Evolutionary conservation across 2,329 filamentous ascomycete genomes (phyloP).

Genomic region (Alternaria panax): DNA sequence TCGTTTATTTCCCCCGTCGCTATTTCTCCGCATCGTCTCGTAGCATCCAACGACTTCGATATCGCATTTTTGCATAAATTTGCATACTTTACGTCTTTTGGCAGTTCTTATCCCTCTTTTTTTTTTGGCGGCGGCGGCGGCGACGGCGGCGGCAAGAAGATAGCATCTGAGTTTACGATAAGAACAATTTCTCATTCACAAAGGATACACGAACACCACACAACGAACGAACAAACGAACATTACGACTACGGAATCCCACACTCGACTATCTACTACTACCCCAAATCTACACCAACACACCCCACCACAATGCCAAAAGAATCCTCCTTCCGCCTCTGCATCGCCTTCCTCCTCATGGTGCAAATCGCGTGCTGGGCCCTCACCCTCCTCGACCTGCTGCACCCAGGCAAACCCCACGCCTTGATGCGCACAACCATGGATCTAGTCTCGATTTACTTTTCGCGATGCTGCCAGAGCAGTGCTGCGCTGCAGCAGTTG

Average conservation of each 20-base stretch:
- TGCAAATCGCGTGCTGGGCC: conserved; percentile 43
- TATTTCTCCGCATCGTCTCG: neutral
- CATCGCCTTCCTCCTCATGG: conserved; percentile 40
- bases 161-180: neutral
- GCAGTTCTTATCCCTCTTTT: neutral
- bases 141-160: neutral
- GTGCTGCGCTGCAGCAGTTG: conserved; percentile 18
- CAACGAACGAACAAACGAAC: neutral
- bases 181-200: too few species aligned
- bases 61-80: neutral
- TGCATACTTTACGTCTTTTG: neutral
- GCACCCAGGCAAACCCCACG: conserved; percentile 37
- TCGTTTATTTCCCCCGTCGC: conserved; percentile 1
- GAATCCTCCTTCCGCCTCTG: conserved; percentile 37
- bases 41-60: neutral
- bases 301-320: conserved; percentile 31
- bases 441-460: conserved; percentile 20
- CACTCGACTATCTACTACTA: neutral
- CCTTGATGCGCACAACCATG: conserved; percentile 29
- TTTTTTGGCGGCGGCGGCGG: too few species aligned
- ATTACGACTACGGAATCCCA: neutral
- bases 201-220: neutral
- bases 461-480: conserved; percentile 16
- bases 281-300: neutral
- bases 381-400: conserved; percentile 42